These are phyloP conservation scores for Kluyveromyces nonfermentans DNA, from an alignment of 805 yeast genomes.

Conservation along the genomic window DNA sequence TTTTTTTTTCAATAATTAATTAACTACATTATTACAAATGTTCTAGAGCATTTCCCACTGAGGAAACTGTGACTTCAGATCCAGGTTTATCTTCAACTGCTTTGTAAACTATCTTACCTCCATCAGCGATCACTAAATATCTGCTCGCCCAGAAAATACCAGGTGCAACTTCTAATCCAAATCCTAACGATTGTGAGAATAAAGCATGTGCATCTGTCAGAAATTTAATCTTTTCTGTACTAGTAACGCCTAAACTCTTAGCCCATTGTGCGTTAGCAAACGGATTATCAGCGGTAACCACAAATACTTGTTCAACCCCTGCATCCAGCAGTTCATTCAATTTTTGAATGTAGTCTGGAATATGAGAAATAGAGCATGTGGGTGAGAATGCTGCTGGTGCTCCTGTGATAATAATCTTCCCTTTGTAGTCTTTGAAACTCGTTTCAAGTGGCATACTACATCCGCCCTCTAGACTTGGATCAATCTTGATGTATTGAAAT, in stretches of 20 bases:
- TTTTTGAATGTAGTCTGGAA: conserved; percentile 54
- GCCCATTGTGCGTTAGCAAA: conserved; percentile 68
- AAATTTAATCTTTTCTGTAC: conserved; percentile 38
- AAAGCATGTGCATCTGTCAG: conserved; percentile 58
- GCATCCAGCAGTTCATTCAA: conserved; percentile 41
- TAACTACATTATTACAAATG: conserved; percentile 12
- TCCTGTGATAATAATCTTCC: conserved; percentile 58
- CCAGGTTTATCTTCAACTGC: conserved; percentile 30
- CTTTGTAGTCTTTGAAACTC: conserved; percentile 26
- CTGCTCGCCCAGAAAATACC: conserved; percentile 55
- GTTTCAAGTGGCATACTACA: conserved; percentile 24
- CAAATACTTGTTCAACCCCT: conserved; percentile 54
- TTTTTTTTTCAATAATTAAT: no score
- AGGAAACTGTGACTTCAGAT: conserved; percentile 30
- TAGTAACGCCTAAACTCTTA: conserved; percentile 29
- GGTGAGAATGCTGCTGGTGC: conserved; percentile 90
- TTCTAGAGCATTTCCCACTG: conserved; percentile 28
- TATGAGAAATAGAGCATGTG: conserved; percentile 62
- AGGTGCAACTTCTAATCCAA: conserved; percentile 43
- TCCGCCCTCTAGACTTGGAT: conserved; percentile 19
- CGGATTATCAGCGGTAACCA: conserved; percentile 61
- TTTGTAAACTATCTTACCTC: conserved; percentile 43
- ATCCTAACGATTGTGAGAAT: conserved; percentile 53
- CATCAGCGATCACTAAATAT: conserved; percentile 61
- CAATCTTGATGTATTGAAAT: conserved; percentile 26